Evolutionary conservation across 208 protist species (phyloP).

Genomic region (Acanthamoeba sp.): DNA sequence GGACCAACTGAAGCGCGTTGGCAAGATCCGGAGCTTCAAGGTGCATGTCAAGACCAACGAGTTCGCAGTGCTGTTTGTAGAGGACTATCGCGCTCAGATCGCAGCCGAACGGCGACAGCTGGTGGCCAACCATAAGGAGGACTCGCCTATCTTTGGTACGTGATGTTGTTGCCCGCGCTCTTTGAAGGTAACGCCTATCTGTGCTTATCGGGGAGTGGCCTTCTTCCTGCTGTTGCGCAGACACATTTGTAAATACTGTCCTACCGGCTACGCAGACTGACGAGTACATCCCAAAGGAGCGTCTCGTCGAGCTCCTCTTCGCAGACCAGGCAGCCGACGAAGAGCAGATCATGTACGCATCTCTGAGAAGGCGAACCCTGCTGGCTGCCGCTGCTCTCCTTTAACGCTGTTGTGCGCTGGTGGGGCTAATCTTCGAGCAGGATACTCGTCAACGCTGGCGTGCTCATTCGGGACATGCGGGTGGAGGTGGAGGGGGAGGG

Average conservation of each 20-base stretch:
- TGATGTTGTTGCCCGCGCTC: not conserved
- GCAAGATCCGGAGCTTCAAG: conserved; percentile 30
- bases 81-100: conserved; percentile 44
- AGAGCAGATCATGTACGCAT: conserved; percentile 41
- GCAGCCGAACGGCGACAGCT: not conserved
- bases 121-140: not conserved
- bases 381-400: not conserved
- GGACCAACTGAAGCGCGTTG: conserved; percentile 36
- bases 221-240: not conserved
- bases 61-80: conserved; percentile 25
- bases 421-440: too few relatives aligned
- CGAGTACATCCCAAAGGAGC: conserved; percentile 51
- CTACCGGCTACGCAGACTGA: conserved; percentile 8
- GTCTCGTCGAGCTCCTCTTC: conserved; percentile 46
- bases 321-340: conserved; percentile 2
- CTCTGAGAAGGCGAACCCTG: too few relatives aligned
- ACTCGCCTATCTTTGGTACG: conserved; percentile 27
- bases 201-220: not conserved
- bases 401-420: too few relatives aligned
- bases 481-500: conserved; percentile 9
- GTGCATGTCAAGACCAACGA: conserved; percentile 38
- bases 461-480: conserved; percentile 31
- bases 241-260: conserved; percentile 32
- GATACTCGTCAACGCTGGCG: conserved; percentile 32
- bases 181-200: too few relatives aligned